phyloP scores from a whole-genome alignment of 306 rosid species.

The Chamaecrista fasciculata region DNA sequence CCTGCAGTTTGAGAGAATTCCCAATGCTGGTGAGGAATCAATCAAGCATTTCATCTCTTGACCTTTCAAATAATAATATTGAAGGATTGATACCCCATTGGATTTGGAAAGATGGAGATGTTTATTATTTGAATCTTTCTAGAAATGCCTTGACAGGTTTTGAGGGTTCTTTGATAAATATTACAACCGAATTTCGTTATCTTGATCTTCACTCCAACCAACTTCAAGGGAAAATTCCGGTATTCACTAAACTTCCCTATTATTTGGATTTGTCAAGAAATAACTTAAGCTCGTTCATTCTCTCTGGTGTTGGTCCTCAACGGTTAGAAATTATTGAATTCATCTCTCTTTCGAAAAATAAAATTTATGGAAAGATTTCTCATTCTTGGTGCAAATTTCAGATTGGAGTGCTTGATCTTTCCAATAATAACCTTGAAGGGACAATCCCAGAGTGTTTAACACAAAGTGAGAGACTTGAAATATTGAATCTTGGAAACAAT shows the following conservation, averaged over 20 bases:
- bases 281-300: conserved; percentile 19
- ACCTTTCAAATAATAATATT: conserved; percentile 49
- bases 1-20: conserved; percentile 27
- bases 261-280: conserved; percentile 26
- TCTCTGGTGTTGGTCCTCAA: background rate
- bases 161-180: conserved; percentile 3
- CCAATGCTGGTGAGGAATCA: conserved; percentile 35
- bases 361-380: background rate
- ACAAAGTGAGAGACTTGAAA: background rate
- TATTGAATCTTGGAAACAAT: background rate
- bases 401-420: conserved; percentile 30
- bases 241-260: background rate
- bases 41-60: background rate
- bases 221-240: conserved; percentile 32
- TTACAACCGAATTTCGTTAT: fast-evolving
- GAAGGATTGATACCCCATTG: conserved; percentile 43
- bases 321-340: no score
- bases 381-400: background rate
- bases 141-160: conserved; percentile 18
- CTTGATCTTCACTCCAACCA: conserved; percentile 48
- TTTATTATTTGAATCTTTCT: conserved; percentile 35
- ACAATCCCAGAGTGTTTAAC: conserved; percentile 4
- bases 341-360: background rate
- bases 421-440: background rate
- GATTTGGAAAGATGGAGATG: conserved; percentile 39